A percentile compares a stretch with the other conserved stretches of the same genome.
These are phyloP conservation scores for Hyphopichia burtonii DNA, from an alignment of 1,139 yeast genomes.

Conservation along the genomic window DNA sequence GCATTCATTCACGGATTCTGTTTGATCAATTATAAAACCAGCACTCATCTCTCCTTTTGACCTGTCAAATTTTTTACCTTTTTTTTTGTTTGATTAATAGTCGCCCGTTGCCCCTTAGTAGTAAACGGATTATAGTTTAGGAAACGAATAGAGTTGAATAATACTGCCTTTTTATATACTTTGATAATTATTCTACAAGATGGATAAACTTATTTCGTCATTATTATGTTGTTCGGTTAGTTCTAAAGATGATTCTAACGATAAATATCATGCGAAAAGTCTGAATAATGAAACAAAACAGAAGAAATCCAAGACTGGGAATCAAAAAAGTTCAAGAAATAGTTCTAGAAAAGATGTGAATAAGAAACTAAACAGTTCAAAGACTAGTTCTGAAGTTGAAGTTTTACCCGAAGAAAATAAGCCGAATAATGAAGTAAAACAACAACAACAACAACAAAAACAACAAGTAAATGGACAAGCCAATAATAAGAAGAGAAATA, in stretches of 20 bases:
- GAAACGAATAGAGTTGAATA: too few species aligned
- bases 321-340: background rate
- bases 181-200: too few species aligned
- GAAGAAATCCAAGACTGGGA: background rate
- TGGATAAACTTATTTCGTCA: slow-evolving; percentile 30
- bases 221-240: slow-evolving; percentile 43
- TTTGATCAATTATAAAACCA: too few species aligned
- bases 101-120: too few species aligned
- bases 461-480: background rate
- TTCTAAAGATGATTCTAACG: slow-evolving; percentile 36
- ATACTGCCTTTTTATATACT: too few species aligned
- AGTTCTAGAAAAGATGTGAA: background rate
- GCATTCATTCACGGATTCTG: too few species aligned
- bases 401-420: background rate
- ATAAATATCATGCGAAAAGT: slow-evolving; percentile 16
- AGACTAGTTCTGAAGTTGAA: slow-evolving; percentile 1
- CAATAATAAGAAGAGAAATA: slow-evolving; percentile 2
- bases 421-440: background rate
- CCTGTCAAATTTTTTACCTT: too few species aligned
- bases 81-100: too few species aligned
- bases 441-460: background rate
- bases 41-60: too few species aligned
- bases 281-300: too few species aligned
- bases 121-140: too few species aligned
- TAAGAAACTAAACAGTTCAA: background rate